phyloP scores from a whole-genome alignment of 202 grass and related monocot genomes.

The Eragrostis tef region DNA sequence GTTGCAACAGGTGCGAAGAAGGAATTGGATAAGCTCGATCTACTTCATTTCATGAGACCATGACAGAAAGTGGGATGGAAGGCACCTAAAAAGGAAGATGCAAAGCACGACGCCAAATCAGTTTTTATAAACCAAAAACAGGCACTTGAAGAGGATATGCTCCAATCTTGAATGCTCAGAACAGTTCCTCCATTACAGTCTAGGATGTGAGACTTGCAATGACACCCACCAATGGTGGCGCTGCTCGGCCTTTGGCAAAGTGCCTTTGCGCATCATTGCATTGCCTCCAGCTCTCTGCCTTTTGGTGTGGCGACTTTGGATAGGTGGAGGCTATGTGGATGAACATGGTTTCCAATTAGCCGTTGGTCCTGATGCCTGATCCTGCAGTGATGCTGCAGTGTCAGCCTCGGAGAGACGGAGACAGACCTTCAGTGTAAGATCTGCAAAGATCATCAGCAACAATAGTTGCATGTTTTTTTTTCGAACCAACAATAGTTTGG shows the following conservation, averaged over 20 bases:
- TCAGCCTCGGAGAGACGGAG: neutral
- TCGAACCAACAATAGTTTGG: no score
- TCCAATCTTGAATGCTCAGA: conserved; percentile 43
- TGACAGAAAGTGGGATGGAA: conserved; percentile 26
- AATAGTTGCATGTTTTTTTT: neutral
- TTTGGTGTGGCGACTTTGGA: conserved; percentile 53
- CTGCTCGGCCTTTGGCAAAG: conserved; percentile 47
- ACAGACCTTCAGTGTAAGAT: conserved; percentile 25
- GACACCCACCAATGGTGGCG: conserved; percentile 38
- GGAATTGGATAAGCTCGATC: conserved; percentile 57
- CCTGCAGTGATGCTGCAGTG: neutral
- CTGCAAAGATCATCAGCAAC: conserved; percentile 27
- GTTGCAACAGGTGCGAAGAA: conserved; percentile 37
- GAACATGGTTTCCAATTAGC: conserved; percentile 39
- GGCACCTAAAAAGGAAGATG: conserved; percentile 48
- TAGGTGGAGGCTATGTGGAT: conserved; percentile 48
- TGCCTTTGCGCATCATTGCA: conserved; percentile 46
- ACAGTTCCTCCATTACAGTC: conserved; percentile 58
- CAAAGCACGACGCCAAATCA: conserved; percentile 38
- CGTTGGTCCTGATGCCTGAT: neutral
- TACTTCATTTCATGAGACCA: conserved; percentile 41
- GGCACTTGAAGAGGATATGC: conserved; percentile 53
- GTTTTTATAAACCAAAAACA: conserved; percentile 43
- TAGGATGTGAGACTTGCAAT: neutral
- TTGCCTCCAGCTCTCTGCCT: conserved; percentile 21